A percentile compares a stretch with the other conserved stretches of the same genome.
Conservation (phyloP, 768 basidiomycete genomes). For the Xerocomus potaroensis region DNA sequence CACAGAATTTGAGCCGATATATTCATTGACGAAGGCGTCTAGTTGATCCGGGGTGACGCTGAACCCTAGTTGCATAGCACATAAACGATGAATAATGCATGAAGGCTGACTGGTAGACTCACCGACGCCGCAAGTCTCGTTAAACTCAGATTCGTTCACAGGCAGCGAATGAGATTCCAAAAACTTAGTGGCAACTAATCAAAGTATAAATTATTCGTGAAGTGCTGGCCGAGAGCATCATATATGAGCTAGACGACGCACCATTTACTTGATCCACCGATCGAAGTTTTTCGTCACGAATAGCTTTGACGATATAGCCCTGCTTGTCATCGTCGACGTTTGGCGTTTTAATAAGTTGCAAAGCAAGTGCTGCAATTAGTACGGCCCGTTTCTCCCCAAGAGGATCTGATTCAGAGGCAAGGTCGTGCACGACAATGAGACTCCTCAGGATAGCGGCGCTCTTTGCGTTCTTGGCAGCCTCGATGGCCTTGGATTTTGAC, state of each 20-base stretch:
- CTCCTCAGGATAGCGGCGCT: conserved; percentile 64
- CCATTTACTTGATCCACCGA: conserved; percentile 85
- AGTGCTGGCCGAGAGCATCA: background rate
- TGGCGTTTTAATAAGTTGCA: conserved; percentile 52
- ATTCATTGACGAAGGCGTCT: conserved; percentile 46
- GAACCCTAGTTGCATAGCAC: conserved; percentile 56
- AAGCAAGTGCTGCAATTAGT: conserved; percentile 63
- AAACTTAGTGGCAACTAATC: conserved; percentile 60
- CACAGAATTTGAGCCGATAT: conserved; percentile 51
- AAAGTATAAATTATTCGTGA: conserved; percentile 5
- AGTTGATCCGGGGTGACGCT: conserved; percentile 68
- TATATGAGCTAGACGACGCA: conserved; percentile 33
- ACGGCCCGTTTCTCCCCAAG: conserved; percentile 77
- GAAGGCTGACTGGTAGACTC: conserved; percentile 26
- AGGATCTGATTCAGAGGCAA: conserved; percentile 33
- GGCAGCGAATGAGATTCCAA: conserved; percentile 57
- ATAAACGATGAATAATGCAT: background rate
- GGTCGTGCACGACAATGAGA: conserved; percentile 56
- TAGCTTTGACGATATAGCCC: conserved; percentile 59
- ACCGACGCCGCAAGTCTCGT: conserved; percentile 86
- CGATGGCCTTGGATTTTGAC: conserved; percentile 69
- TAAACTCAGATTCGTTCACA: conserved; percentile 65
- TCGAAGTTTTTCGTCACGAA: conserved; percentile 71
- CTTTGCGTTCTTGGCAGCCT: conserved; percentile 79
- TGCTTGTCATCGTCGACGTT: conserved; percentile 49